Percentiles rank a stretch among this genome's conserved stretches.
Evolutionary conservation across 1,284 basidiomycete genomes (phyloP).

Genomic region (Tremellales sp.): DNA sequence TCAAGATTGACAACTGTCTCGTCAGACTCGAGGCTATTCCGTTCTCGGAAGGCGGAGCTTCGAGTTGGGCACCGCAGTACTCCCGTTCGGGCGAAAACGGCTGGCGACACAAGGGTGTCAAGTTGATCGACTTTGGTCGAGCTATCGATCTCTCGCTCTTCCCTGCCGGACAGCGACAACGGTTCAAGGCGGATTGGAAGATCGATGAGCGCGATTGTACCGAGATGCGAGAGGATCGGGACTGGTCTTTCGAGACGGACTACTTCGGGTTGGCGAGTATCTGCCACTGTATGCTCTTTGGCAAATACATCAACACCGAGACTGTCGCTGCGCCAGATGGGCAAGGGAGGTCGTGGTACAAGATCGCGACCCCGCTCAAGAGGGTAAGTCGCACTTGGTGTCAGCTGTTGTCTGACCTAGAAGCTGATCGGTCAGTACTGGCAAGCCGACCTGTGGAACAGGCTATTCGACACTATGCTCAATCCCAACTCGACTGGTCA

Average conservation of each 20-base stretch:
- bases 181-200: constrained; percentile 83
- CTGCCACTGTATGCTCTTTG: constrained; percentile 92
- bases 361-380: constrained; percentile 73
- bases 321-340: constrained; percentile 11
- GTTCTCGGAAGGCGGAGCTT: constrained; percentile 52
- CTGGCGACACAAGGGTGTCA: constrained; percentile 84
- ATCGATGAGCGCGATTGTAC: constrained; percentile 82
- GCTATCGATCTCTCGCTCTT: constrained; percentile 82
- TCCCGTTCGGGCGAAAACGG: constrained; percentile 70
- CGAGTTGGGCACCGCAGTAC: constrained; percentile 72
- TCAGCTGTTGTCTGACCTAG: background rate
- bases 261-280: constrained; percentile 92
- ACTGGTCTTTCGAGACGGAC: constrained; percentile 94
- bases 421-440: constrained; percentile 61
- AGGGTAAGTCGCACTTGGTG: constrained; percentile 49
- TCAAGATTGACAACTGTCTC: constrained; percentile 99
- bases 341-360: constrained; percentile 45
- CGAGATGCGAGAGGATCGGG: constrained; percentile 74
- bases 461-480: constrained; percentile 78
- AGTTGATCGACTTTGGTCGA: constrained; percentile 93
- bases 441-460: constrained; percentile 82
- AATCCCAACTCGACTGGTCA: constrained; percentile 60
- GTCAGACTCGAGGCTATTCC: constrained; percentile 80
- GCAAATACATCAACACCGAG: constrained; percentile 80
- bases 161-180: constrained; percentile 60